Conservation (phyloP, 176 grass and related monocot genomes). For the Oryza meyeriana region DNA sequence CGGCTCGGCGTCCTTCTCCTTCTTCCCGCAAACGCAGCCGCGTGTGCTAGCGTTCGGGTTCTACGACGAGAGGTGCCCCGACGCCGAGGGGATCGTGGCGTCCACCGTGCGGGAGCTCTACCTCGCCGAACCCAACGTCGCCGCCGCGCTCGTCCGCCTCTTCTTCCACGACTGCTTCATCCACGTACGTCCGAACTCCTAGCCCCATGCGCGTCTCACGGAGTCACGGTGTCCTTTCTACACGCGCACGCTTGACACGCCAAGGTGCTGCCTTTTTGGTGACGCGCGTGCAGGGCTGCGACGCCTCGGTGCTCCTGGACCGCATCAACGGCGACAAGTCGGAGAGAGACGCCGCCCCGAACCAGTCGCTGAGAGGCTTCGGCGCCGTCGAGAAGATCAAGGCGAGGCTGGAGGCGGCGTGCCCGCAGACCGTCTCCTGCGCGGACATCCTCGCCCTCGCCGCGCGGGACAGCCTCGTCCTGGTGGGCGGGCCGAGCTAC, state of each 20-base stretch:
- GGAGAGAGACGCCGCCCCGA: slow-evolving; percentile 50
- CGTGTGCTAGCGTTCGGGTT: slow-evolving; percentile 34
- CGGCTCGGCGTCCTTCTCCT: slow-evolving; percentile 28
- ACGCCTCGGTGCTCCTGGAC: slow-evolving; percentile 56
- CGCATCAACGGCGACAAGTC: slow-evolving; percentile 3
- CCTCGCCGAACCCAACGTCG: slow-evolving; percentile 30
- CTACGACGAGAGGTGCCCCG: slow-evolving; percentile 47
- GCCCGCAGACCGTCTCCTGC: slow-evolving; percentile 51
- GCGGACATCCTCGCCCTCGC: slow-evolving; percentile 54
- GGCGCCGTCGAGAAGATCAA: slow-evolving; percentile 49
- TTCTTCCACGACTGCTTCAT: slow-evolving; percentile 63
- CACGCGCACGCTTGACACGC: slow-evolving; percentile 1
- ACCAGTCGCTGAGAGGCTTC: slow-evolving; percentile 46
- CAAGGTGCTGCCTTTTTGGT: neutral
- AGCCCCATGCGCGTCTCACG: neutral
- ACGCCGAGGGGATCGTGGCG: slow-evolving; percentile 36
- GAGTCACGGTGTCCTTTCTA: neutral
- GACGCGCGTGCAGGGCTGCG: slow-evolving; percentile 40
- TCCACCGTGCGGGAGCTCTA: slow-evolving; percentile 41
- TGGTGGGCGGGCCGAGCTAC: slow-evolving; percentile 45
- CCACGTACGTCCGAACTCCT: slow-evolving; percentile 27
- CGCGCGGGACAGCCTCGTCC: slow-evolving; percentile 45
- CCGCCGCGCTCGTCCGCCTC: slow-evolving; percentile 40
- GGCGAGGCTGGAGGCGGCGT: slow-evolving; percentile 33
- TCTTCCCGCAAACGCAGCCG: slow-evolving; percentile 14